A percentile compares a stretch with the other conserved stretches of the same genome.
These are phyloP conservation scores for Toxoplasma gondii DNA, from an alignment of 169 alveolate genomes.

Conservation along the genomic window DNA sequence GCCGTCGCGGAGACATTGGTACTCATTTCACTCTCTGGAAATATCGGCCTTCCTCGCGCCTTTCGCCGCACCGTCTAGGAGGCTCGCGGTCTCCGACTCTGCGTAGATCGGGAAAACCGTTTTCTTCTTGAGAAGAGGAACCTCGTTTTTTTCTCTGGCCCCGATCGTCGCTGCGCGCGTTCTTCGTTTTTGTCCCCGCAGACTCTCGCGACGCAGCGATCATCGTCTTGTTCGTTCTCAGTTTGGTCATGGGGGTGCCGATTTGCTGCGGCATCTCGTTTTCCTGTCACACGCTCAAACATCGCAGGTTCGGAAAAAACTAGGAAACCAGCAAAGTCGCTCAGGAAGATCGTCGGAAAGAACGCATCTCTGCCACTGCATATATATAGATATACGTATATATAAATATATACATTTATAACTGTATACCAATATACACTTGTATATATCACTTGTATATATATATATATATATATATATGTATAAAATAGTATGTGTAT, in stretches of 20 bases:
- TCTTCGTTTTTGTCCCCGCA: not conserved
- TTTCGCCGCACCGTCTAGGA: too few species aligned
- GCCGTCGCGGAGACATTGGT: too few species aligned
- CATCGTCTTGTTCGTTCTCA: constrained; percentile 15
- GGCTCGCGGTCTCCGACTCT: too few species aligned
- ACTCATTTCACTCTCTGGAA: too few species aligned
- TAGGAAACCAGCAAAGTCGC: not conserved
- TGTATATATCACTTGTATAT: not conserved
- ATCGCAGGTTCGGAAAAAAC: not conserved
- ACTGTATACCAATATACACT: not conserved
- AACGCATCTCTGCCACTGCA: too few species aligned
- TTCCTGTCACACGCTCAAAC: constrained; percentile 17
- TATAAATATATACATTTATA: not conserved
- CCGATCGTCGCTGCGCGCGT: not conserved
- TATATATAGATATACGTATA: not conserved
- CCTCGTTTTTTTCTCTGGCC: too few species aligned
- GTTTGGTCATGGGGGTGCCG: constrained; percentile 12
- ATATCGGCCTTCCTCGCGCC: too few species aligned
- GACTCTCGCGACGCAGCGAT: not conserved
- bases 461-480: not conserved
- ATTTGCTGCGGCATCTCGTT: not conserved
- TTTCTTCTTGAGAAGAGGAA: too few species aligned
- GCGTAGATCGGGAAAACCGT: too few species aligned
- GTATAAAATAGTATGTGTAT: not conserved
- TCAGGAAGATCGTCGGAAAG: too few species aligned